Evolutionary conservation across 1,139 yeast species (phyloP), one percentile per base, ranked within the genome.

Genomic region (Zhuliangozyma blackwelliae): DNA sequence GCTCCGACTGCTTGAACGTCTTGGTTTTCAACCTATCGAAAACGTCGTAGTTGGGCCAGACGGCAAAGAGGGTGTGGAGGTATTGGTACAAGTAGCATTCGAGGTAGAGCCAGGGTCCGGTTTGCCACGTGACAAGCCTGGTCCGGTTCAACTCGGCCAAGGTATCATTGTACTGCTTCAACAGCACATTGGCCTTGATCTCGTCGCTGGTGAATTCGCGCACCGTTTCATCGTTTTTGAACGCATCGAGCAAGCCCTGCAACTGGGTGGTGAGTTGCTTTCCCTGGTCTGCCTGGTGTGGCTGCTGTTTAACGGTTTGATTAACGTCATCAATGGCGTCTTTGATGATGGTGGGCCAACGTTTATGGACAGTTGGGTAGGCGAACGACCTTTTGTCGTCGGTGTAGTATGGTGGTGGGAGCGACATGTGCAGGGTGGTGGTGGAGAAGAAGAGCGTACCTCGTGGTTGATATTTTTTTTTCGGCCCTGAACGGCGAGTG

Each of bases 51-150:
- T 64, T 49, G 34, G 61, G 56, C 89, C 89, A 82, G 37, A 51
- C 52, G 12, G 43, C 27, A 49, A 65, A 54, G 28, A 63, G 47
- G 52, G 82, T 77, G 30, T 46, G 45, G 39, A 89, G 65, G 40
- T 70, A 59, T 42, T 95, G 78, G 63, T 92, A 92, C 44, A 92
- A 57, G 55, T 82, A 82, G 57, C 96, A 84, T 60, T 94, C 99
- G 35, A 86, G 69, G 52, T 72, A 83, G 39, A 92, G 66, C 99
- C 99, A 92, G 13, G 96, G 96, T 1, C 92, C 95, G n/a, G 82
- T 72, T 42, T 70, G 65, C 97, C 97, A 92, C 13, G 83, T 75
- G n/a, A 62, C 61, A 22, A 49, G 45, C 37, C 51, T 54, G 11
- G 40, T 50, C 39, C 54, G 37, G 38, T 58, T 56, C 29, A 57